A percentile compares a stretch with the other conserved stretches of the same genome.
Evolutionary conservation across 148 eudicot genomes (phyloP).

Genomic region (Cornus suecica): DNA sequence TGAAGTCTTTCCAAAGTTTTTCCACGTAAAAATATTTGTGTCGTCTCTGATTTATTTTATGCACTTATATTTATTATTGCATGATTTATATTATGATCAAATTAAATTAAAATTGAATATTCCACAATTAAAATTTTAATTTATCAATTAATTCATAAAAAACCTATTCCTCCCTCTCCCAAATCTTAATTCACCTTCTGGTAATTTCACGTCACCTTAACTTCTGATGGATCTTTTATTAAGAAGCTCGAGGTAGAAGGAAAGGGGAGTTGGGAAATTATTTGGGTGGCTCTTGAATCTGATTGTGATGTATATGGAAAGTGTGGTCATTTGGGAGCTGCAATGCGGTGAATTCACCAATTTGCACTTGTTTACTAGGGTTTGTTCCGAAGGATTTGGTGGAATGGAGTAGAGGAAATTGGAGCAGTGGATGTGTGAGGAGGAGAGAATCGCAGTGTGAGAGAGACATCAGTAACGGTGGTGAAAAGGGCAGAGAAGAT

Average conservation of each 20-base stretch:
- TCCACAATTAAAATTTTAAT: no score
- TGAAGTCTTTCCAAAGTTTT: no score
- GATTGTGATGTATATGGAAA: conserved; percentile 26
- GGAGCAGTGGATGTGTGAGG: conserved; percentile 30
- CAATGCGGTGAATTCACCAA: conserved; percentile 16
- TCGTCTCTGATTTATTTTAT: no score
- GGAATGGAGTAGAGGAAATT: conserved; percentile 42
- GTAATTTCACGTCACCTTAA: conserved; percentile 1
- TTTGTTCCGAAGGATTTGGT: conserved; percentile 27
- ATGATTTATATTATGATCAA: no score
- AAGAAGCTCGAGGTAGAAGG: conserved; percentile 8
- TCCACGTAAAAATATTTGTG: no score
- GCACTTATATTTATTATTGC: no score
- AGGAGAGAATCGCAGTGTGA: conserved; percentile 27
- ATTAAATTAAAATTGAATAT: no score
- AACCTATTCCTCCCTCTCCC: no score
- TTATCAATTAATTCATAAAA: no score
- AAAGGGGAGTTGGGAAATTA: conserved; percentile 8
- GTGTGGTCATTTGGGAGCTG: conserved; percentile 51
- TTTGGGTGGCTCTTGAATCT: conserved; percentile 6
- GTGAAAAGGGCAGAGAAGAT: conserved; percentile 21
- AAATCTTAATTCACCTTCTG: no score
- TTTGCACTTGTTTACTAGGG: conserved; percentile 41
- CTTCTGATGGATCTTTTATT: conserved; percentile 8
- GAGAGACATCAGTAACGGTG: not conserved